A percentile compares a stretch with the other conserved stretches of the same genome.
Evolutionary conservation across 331 rosid species (phyloP).

Genomic region (Arachis monticola): DNA sequence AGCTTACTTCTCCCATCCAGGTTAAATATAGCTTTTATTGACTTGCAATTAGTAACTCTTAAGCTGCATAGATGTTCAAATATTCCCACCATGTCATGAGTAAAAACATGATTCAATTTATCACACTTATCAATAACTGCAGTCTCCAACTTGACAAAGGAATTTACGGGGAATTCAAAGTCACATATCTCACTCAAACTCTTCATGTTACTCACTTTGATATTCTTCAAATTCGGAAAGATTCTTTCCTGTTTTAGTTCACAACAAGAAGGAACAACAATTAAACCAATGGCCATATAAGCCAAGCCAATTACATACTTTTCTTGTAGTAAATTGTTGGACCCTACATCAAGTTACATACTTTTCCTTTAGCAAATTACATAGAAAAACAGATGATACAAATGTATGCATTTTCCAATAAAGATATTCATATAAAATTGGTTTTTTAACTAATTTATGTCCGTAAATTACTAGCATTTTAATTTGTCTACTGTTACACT

Average conservation of each 20-base stretch:
- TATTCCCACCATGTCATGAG: not conserved
- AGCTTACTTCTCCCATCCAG: not conserved
- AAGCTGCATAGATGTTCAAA: conserved; percentile 16
- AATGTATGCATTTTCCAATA: too few relatives aligned
- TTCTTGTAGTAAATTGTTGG: too few relatives aligned
- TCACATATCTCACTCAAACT: conserved; percentile 26
- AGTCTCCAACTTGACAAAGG: conserved; percentile 9
- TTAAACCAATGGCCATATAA: not conserved
- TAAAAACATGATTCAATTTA: conserved; percentile 19
- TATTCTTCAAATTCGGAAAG: conserved; percentile 35
- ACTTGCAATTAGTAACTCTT: conserved; percentile 30
- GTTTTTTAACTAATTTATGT: too few relatives aligned
- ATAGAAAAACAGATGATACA: too few relatives aligned
- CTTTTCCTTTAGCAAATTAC: too few relatives aligned
- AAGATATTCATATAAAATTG: too few relatives aligned
- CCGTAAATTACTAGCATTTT: too few relatives aligned
- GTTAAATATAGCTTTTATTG: conserved; percentile 13
- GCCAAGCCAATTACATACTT: not conserved
- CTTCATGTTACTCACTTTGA: conserved; percentile 31
- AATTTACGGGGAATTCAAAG: not conserved
- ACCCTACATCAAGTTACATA: too few relatives aligned
- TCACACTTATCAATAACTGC: conserved; percentile 27
- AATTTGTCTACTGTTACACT: too few relatives aligned
- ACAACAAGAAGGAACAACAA: not conserved
- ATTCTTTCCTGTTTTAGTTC: conserved; percentile 18